Conservation (phyloP, 1,284 basidiomycete species). For the Athelia sp. region DNA sequence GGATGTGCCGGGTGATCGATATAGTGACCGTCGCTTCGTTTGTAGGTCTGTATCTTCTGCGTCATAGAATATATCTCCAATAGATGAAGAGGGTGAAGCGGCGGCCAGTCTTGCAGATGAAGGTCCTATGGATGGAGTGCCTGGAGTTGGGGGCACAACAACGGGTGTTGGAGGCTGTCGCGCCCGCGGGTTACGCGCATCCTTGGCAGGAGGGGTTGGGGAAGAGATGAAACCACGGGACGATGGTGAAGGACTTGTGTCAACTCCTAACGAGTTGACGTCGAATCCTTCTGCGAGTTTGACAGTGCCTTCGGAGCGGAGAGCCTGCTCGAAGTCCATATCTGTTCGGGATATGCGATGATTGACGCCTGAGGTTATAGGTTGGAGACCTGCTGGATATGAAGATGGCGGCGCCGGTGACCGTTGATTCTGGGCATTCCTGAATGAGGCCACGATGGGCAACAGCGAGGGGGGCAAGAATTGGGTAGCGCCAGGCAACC, state of each 20-base stretch:
- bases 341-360: conserved; percentile 64
- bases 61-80: conserved; percentile 58
- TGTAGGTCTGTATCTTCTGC: conserved; percentile 59
- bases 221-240: conserved; percentile 13
- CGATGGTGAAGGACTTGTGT: conserved; percentile 29
- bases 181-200: conserved; percentile 29
- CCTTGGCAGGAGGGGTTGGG: conserved; percentile 18
- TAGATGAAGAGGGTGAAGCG: conserved; percentile 35
- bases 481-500: conserved; percentile 18
- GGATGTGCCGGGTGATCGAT: conserved; percentile 81
- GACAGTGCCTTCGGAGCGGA: conserved; percentile 61
- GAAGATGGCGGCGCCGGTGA: conserved; percentile 42
- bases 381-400: conserved; percentile 49
- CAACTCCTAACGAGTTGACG: conserved; percentile 56
- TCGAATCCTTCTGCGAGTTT: conserved; percentile 64
- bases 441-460: conserved; percentile 29
- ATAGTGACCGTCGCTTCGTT: conserved; percentile 77
- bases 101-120: conserved; percentile 23
- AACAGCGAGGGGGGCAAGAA: conserved; percentile 20
- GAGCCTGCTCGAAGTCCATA: conserved; percentile 73
- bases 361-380: conserved; percentile 48
- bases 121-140: conserved; percentile 27
- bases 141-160: conserved; percentile 23
- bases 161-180: conserved; percentile 25
- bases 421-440: conserved; percentile 41